These are phyloP conservation scores for Hylodesmum podocarpum DNA, from an alignment of 306 rosid genomes.

Conservation along the genomic window DNA sequence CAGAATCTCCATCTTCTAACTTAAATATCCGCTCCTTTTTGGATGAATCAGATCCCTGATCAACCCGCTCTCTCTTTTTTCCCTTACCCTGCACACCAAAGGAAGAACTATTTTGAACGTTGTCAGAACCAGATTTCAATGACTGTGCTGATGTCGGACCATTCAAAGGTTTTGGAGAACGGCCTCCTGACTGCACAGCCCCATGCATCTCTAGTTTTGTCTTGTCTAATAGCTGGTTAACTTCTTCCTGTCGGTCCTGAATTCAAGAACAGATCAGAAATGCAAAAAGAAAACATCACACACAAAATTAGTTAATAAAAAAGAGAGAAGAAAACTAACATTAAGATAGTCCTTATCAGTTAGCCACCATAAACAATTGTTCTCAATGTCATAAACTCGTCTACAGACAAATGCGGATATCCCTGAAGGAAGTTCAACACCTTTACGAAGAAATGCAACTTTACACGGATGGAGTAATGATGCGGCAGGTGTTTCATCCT, in stretches of 20 bases:
- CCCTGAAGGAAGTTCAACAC: constrained; percentile 92
- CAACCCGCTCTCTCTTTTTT: constrained; percentile 84
- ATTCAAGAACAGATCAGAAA: constrained; percentile 6
- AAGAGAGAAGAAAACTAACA: constrained; percentile 51
- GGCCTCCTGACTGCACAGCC: constrained; percentile 89
- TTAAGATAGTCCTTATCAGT: constrained; percentile 77
- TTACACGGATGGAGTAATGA: constrained; percentile 95
- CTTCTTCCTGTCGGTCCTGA: constrained; percentile 92
- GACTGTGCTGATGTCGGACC: constrained; percentile 70
- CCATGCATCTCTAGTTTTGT: constrained; percentile 92
- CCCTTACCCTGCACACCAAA: constrained; percentile 70
- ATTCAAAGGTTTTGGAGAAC: constrained; percentile 88
- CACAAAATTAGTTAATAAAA: not conserved
- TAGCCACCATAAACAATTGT: constrained; percentile 93
- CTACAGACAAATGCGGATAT: constrained; percentile 92
- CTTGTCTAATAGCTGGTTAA: constrained; percentile 72
- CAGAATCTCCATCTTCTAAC: constrained; percentile 77
- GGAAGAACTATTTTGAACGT: constrained; percentile 67
- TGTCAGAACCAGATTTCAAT: constrained; percentile 76
- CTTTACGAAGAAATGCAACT: constrained; percentile 92
- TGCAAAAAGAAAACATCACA: not conserved
- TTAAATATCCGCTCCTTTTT: constrained; percentile 67
- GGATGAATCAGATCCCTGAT: constrained; percentile 68
- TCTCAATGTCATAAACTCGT: constrained; percentile 71
- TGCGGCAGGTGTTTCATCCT: constrained; percentile 96